Conservation (phyloP, 208 protist species). For the Trypanosoma caninum region DNA sequence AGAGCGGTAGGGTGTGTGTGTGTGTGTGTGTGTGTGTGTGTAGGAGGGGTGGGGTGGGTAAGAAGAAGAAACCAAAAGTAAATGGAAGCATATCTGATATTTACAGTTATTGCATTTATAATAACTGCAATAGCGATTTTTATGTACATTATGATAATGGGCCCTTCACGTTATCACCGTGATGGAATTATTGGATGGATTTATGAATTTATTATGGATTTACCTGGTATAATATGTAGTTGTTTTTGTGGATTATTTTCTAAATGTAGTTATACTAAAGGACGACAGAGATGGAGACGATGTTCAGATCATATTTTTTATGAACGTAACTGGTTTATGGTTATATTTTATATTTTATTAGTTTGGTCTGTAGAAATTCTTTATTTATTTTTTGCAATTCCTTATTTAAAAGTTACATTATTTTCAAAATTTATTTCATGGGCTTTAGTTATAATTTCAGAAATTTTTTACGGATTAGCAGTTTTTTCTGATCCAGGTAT, state of each 20-base stretch:
- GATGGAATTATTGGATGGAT: slow-evolving; percentile 74
- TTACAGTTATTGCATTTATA: slow-evolving; percentile 31
- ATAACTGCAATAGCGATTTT: slow-evolving; percentile 40
- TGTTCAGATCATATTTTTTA: slow-evolving; percentile 37
- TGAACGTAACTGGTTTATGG: slow-evolving; percentile 79
- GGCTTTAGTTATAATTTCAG: slow-evolving; percentile 49
- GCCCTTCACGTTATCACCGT: slow-evolving; percentile 81
- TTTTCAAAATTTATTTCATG: slow-evolving; percentile 58
- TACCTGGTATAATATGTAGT: slow-evolving; percentile 33
- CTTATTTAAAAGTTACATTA: slow-evolving; percentile 37
- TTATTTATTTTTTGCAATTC: slow-evolving; percentile 66
- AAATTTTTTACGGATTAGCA: slow-evolving; percentile 62
- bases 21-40: neutral
- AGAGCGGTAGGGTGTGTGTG: no score
- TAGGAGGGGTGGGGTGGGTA: neutral
- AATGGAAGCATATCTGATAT: slow-evolving; percentile 24
- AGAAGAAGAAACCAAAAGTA: no score
- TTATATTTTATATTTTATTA: slow-evolving; percentile 80
- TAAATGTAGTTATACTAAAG: slow-evolving; percentile 42
- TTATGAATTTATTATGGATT: slow-evolving; percentile 31
- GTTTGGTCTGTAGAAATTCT: slow-evolving; percentile 81
- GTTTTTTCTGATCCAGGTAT: slow-evolving; percentile 79
- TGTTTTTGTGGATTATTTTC: slow-evolving; percentile 48
- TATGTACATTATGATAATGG: slow-evolving; percentile 91
- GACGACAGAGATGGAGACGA: slow-evolving; percentile 29